phyloP scores from a whole-genome alignment of 495 filamentous ascomycete species.

The Aspergillus ellipticus region DNA sequence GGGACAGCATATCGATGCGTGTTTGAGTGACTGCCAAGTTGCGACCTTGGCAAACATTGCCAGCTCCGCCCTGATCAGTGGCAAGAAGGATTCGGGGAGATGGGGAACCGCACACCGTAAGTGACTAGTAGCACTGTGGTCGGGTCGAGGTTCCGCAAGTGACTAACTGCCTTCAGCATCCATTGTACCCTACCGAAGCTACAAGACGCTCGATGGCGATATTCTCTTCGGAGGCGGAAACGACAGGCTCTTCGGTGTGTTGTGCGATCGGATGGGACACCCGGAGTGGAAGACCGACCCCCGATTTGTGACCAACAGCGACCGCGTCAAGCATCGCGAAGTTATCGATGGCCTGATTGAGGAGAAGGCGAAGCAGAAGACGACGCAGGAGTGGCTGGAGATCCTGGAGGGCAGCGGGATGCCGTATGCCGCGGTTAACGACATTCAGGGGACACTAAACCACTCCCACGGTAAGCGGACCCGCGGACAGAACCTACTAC shows the following conservation, averaged over 20 bases:
- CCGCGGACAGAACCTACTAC: not conserved
- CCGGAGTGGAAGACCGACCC: slow-evolving; percentile 76
- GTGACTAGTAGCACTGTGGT: slow-evolving; percentile 21
- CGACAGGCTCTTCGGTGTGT: slow-evolving; percentile 80
- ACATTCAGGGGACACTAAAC: slow-evolving; percentile 76
- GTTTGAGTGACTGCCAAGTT: slow-evolving; percentile 89
- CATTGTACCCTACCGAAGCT: slow-evolving; percentile 91
- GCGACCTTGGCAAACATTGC: slow-evolving; percentile 91
- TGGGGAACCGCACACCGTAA: slow-evolving; percentile 96
- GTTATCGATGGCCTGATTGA: slow-evolving; percentile 77
- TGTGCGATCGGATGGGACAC: slow-evolving; percentile 73
- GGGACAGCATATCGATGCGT: slow-evolving; percentile 91
- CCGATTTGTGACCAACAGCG: slow-evolving; percentile 75
- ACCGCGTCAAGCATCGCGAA: slow-evolving; percentile 72
- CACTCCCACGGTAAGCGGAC: slow-evolving; percentile 69
- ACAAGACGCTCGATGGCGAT: slow-evolving; percentile 89
- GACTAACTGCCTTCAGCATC: slow-evolving; percentile 56
- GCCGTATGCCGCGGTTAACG: slow-evolving; percentile 94
- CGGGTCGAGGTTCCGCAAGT: not conserved
- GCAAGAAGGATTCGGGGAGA: slow-evolving; percentile 78
- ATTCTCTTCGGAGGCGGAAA: slow-evolving; percentile 93
- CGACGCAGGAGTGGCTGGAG: slow-evolving; percentile 84
- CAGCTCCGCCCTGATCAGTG: slow-evolving; percentile 85
- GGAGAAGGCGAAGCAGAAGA: slow-evolving; percentile 66
- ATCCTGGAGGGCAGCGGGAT: slow-evolving; percentile 86